phyloP scores from a whole-genome alignment of 2,329 filamentous ascomycete genomes.

The Fragosphaeria purpurea region DNA sequence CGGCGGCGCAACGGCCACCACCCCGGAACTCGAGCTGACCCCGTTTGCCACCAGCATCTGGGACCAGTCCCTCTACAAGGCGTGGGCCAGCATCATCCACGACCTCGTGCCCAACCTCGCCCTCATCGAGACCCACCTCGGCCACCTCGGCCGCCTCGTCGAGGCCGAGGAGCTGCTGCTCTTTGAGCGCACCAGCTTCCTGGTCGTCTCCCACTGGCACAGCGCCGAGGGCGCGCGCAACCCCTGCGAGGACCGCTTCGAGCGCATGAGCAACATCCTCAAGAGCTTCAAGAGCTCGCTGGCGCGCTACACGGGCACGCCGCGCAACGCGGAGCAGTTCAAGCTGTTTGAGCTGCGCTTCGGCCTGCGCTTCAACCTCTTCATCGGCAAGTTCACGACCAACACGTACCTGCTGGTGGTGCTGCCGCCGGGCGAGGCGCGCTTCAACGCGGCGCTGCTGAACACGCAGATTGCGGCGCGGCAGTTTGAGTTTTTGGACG shows the following conservation, averaged over 20 bases:
- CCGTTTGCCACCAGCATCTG: constrained; percentile 95
- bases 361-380: constrained; percentile 72
- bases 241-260: constrained; percentile 84
- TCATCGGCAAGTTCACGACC: constrained; percentile 90
- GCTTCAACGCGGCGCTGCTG: constrained; percentile 81
- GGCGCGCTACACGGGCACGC: constrained; percentile 66
- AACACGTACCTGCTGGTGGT: constrained; percentile 95
- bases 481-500: constrained; percentile 63
- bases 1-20: constrained; percentile 14
- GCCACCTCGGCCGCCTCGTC: constrained; percentile 71
- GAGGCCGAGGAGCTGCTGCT: constrained; percentile 89
- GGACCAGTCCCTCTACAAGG: constrained; percentile 97
- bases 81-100: constrained; percentile 97
- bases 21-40: constrained; percentile 53
- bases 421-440: constrained; percentile 79
- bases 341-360: constrained; percentile 73
- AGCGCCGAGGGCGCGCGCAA: constrained; percentile 66
- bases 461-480: constrained; percentile 82
- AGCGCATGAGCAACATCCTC: constrained; percentile 91
- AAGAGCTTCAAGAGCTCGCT: constrained; percentile 93
- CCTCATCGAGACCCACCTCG: constrained; percentile 78
- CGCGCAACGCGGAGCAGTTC: constrained; percentile 74
- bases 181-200: constrained; percentile 91
- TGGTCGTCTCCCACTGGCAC: constrained; percentile 90
- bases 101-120: constrained; percentile 90